These are phyloP conservation scores for Tephrocybe rancida DNA, from an alignment of 768 basidiomycete genomes.

Conservation along the genomic window DNA sequence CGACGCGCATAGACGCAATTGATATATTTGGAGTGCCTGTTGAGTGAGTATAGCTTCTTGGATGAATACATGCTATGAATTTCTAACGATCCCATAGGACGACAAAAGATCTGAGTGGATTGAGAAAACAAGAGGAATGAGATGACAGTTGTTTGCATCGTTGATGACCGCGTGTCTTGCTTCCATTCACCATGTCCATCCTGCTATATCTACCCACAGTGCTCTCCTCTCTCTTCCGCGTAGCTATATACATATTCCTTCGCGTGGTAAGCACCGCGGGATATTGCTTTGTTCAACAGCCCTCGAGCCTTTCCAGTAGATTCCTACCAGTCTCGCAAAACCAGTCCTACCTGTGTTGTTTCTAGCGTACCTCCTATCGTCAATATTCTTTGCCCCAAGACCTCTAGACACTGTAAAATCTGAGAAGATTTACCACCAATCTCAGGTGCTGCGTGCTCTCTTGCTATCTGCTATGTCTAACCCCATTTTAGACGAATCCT, in stretches of 20 bases:
- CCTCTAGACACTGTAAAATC: conserved; percentile 1
- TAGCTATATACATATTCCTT: conserved; percentile 50
- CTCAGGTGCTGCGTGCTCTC: not conserved
- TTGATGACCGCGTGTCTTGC: not conserved
- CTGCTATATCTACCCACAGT: conserved; percentile 25
- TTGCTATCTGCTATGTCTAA: conserved; percentile 3
- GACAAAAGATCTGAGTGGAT: conserved; percentile 35
- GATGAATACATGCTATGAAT: not conserved
- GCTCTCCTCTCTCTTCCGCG: conserved; percentile 40
- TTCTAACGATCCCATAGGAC: conserved; percentile 23
- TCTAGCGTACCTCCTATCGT: conserved; percentile 26
- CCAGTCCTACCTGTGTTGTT: conserved; percentile 33
- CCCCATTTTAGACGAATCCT: conserved; percentile 3
- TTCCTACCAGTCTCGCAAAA: conserved; percentile 38
- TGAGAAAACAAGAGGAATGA: conserved; percentile 26
- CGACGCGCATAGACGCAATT: conserved; percentile 67
- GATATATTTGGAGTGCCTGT: conserved; percentile 64
- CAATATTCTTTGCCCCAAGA: conserved; percentile 15
- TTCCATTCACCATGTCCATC: conserved; percentile 15
- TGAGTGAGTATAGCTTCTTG: conserved; percentile 44
- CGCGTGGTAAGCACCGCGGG: conserved; percentile 40
- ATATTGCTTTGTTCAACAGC: not conserved
- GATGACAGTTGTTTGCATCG: conserved; percentile 1
- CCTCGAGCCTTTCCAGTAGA: conserved; percentile 26
- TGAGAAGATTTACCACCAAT: conserved; percentile 9